Evolutionary conservation across 2,329 filamentous ascomycete species (phyloP).

Genomic region (Fusarium anguioides): DNA sequence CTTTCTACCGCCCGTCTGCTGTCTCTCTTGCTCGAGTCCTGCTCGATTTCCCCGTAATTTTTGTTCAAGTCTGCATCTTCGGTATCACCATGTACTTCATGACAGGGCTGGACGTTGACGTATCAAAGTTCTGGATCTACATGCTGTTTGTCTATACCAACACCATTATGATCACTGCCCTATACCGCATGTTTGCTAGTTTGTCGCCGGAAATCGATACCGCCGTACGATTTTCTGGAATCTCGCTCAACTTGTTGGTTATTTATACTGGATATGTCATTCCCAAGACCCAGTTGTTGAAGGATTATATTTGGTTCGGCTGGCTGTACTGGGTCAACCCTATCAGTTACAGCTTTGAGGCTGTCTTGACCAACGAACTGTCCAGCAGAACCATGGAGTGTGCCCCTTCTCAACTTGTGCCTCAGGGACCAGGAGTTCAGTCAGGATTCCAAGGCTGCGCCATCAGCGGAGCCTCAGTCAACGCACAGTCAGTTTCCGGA

Average conservation of each 20-base stretch:
- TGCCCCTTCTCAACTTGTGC: slow-evolving; percentile 57
- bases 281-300: slow-evolving; percentile 63
- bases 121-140: slow-evolving; percentile 75
- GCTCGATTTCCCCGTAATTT: slow-evolving; percentile 68
- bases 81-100: slow-evolving; percentile 80
- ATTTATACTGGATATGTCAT: slow-evolving; percentile 75
- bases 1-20: slow-evolving; percentile 64
- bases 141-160: slow-evolving; percentile 69
- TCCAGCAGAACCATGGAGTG: slow-evolving; percentile 63
- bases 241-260: slow-evolving; percentile 69
- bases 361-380: slow-evolving; percentile 66
- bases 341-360: slow-evolving; percentile 73
- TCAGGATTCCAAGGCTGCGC: slow-evolving; percentile 64
- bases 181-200: slow-evolving; percentile 66
- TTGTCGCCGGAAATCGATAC: slow-evolving; percentile 70
- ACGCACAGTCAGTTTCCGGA: slow-evolving; percentile 58
- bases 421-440: slow-evolving; percentile 55
- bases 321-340: slow-evolving; percentile 76
- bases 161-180: slow-evolving; percentile 64
- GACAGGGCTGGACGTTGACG: slow-evolving; percentile 72
- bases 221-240: slow-evolving; percentile 67
- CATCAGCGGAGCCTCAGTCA: slow-evolving; percentile 59
- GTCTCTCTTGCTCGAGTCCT: slow-evolving; percentile 66
- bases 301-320: slow-evolving; percentile 74
- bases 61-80: slow-evolving; percentile 73